Conservation (phyloP, 805 yeast genomes). For the Starmera pachycereana region DNA sequence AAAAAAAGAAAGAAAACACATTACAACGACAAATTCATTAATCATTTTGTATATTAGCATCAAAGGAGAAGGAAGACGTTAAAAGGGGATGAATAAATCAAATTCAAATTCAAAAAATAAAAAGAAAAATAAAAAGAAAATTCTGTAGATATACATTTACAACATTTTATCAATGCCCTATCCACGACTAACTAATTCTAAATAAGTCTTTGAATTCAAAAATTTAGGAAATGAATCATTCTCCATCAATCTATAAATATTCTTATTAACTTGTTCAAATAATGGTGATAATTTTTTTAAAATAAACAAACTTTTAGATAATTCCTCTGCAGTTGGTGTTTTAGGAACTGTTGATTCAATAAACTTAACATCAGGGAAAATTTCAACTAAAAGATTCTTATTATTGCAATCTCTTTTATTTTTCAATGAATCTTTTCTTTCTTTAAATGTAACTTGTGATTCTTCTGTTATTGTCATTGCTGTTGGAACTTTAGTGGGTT, state of each 20-base stretch:
- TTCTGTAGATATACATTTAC: too few relatives aligned
- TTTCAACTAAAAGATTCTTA: constrained; percentile 14
- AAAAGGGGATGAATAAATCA: too few relatives aligned
- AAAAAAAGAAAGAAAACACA: neutral
- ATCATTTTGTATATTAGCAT: too few relatives aligned
- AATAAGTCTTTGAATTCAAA: constrained; percentile 29
- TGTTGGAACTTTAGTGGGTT: neutral
- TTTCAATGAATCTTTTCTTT: neutral
- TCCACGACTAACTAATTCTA: constrained; percentile 10
- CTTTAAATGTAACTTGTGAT: neutral
- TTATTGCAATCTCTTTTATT: constrained; percentile 4
- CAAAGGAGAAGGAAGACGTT: too few relatives aligned
- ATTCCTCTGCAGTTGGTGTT: constrained; percentile 24
- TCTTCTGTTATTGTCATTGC: neutral
- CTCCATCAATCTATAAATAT: constrained; percentile 53
- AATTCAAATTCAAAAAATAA: too few relatives aligned
- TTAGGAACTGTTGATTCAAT: constrained; percentile 1
- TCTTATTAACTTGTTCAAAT: constrained; percentile 37
- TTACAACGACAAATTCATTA: too few relatives aligned
- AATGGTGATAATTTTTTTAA: constrained; percentile 30
- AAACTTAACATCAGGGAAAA: neutral
- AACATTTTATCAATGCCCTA: too few relatives aligned
- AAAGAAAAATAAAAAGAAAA: too few relatives aligned
- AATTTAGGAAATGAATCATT: constrained; percentile 69
- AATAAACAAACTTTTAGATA: constrained; percentile 24